These are phyloP conservation scores for Fusarium pseudograminearum DNA, from an alignment of 2,329 filamentous ascomycete genomes.

Conservation along the genomic window DNA sequence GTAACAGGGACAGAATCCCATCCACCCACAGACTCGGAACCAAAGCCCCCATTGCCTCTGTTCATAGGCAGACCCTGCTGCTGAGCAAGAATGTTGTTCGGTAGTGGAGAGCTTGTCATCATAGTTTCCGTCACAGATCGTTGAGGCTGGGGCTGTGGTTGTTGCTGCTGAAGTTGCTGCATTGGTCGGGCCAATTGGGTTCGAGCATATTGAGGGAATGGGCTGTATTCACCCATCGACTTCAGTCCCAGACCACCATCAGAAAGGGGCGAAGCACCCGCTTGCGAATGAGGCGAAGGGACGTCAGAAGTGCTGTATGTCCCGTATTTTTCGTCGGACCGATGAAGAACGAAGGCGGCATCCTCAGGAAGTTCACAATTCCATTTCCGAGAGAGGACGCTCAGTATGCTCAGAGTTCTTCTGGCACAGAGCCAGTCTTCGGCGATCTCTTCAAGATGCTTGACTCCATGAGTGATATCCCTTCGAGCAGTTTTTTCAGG, in stretches of 20 bases:
- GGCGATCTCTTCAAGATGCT: slow-evolving; percentile 93
- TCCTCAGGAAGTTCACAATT: slow-evolving; percentile 87
- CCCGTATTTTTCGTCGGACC: slow-evolving; percentile 84
- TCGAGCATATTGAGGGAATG: slow-evolving; percentile 52
- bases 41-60: slow-evolving; percentile 38
- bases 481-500: slow-evolving; percentile 91
- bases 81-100: slow-evolving; percentile 24
- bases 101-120: slow-evolving; percentile 25
- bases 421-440: slow-evolving; percentile 94
- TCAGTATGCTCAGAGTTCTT: slow-evolving; percentile 85
- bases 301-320: slow-evolving; percentile 73
- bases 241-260: slow-evolving; percentile 45
- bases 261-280: slow-evolving; percentile 49
- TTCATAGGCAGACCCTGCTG: slow-evolving; percentile 42
- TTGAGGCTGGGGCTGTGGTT: slow-evolving; percentile 27
- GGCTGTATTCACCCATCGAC: slow-evolving; percentile 51
- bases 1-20: slow-evolving; percentile 44
- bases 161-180: slow-evolving; percentile 36
- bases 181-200: slow-evolving; percentile 42
- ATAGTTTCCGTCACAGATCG: slow-evolving; percentile 30
- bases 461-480: slow-evolving; percentile 90
- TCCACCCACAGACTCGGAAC: slow-evolving; percentile 42
- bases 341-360: slow-evolving; percentile 78
- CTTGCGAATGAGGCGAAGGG: slow-evolving; percentile 63
- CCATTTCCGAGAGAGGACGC: slow-evolving; percentile 89